These are phyloP conservation scores for Aegilops umbellulata DNA, from an alignment of 176 grass and related monocot genomes.

Conservation along the genomic window DNA sequence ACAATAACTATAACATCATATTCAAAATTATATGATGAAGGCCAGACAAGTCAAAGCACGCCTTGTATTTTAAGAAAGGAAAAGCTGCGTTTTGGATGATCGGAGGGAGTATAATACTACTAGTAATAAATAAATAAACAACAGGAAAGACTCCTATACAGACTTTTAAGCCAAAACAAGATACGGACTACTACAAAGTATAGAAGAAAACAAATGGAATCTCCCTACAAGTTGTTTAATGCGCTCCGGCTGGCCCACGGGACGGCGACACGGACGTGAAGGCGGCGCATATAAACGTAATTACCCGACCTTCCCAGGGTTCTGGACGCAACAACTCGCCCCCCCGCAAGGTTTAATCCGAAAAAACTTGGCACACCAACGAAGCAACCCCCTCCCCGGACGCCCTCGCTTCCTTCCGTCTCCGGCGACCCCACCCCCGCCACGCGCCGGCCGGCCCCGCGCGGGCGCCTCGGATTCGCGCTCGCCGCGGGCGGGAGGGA, in stretches of 20 bases:
- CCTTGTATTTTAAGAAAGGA: no score
- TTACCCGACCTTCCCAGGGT: not conserved
- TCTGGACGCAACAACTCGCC: not conserved
- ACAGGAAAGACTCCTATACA: not conserved
- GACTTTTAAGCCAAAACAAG: not conserved
- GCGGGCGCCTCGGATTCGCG: not conserved
- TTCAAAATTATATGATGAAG: no score
- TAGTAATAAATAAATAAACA: no score
- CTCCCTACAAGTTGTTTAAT: not conserved
- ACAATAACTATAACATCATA: no score
- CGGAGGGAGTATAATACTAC: no score
- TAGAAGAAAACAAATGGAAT: not conserved
- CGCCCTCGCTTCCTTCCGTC: not conserved
- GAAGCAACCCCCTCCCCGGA: slow-evolving; percentile 9
- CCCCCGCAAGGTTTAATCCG: not conserved
- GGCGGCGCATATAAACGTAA: not conserved
- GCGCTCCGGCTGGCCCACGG: not conserved
- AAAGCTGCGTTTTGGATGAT: no score
- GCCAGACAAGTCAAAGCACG: no score
- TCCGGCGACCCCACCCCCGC: slow-evolving; percentile 1
- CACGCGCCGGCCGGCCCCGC: not conserved
- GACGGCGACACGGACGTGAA: not conserved
- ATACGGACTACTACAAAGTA: not conserved
- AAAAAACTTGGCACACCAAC: not conserved
- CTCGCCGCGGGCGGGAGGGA: not conserved